A percentile compares a stretch with the other conserved stretches of the same genome.
These are phyloP conservation scores for Stevia rebaudiana DNA, from an alignment of 140 eudicot species.

Conservation along the genomic window DNA sequence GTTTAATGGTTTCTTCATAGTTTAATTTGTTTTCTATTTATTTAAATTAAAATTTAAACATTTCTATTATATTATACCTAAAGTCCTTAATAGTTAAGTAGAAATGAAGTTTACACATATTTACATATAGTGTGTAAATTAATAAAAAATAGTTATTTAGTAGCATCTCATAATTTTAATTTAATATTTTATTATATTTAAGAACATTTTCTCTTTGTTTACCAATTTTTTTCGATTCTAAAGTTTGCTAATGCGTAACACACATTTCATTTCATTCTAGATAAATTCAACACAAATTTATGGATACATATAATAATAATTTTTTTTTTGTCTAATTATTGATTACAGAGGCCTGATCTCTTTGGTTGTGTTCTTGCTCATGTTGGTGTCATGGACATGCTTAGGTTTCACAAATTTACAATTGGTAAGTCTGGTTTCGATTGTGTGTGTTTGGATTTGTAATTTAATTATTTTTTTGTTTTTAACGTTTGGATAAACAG, in stretches of 20 bases:
- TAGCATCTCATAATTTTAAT: background rate
- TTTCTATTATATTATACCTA: background rate
- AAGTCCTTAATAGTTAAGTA: background rate
- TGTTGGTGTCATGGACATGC: slow-evolving; percentile 98
- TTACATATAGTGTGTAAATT: background rate
- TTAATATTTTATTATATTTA: background rate
- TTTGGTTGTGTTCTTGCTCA: slow-evolving; percentile 91
- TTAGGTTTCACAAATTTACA: slow-evolving; percentile 83
- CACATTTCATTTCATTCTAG: background rate
- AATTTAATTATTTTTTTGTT: background rate
- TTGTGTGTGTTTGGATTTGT: background rate
- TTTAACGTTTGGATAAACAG: background rate
- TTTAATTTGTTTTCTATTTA: background rate
- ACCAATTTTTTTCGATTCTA: background rate
- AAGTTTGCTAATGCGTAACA: background rate
- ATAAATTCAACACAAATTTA: background rate
- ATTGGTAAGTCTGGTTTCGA: slow-evolving; percentile 47
- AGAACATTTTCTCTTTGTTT: background rate
- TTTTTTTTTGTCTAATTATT: slow-evolving; percentile 5
- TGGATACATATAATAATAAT: background rate
- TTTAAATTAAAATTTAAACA: background rate
- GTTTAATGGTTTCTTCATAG: background rate
- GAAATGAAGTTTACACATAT: background rate
- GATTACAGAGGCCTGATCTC: slow-evolving; percentile 78
- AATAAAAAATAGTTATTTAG: background rate